Evolutionary conservation across 352 stramenopile genomes (phyloP).

Genomic region (Globisporangium iwayamae): DNA sequence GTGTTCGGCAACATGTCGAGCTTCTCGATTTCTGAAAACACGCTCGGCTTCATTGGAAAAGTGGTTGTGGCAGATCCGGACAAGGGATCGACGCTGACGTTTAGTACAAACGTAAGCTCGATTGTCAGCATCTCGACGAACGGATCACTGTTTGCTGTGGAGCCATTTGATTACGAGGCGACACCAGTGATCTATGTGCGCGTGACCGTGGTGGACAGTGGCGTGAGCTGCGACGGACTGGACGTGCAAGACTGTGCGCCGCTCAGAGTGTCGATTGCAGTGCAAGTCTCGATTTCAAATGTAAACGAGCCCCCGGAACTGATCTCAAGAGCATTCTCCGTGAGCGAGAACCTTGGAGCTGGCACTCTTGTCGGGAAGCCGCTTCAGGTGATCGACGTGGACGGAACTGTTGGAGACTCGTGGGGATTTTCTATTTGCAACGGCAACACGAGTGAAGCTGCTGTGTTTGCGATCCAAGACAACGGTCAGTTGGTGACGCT

Average conservation of each 20-base stretch:
- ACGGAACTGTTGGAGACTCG: constrained; percentile 29
- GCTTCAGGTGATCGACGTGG: constrained; percentile 35
- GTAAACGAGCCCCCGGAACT: constrained; percentile 50
- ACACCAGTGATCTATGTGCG: constrained; percentile 24
- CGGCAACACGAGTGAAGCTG: constrained; percentile 10
- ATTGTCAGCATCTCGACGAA: constrained; percentile 21
- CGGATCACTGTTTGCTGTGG: neutral
- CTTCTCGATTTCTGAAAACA: constrained; percentile 42
- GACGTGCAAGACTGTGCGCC: neutral
- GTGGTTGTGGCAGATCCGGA: constrained; percentile 40
- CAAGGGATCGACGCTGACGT: constrained; percentile 21
- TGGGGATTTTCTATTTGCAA: constrained; percentile 30
- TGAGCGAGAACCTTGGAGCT: constrained; percentile 43
- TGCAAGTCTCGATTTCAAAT: constrained; percentile 18
- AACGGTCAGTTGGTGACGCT: constrained; percentile 44
- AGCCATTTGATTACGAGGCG: constrained; percentile 38
- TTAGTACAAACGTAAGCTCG: constrained; percentile 31
- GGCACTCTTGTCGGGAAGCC: constrained; percentile 40
- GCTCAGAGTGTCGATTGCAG: constrained; percentile 5
- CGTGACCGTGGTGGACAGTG: constrained; percentile 34
- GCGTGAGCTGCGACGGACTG: constrained; percentile 26
- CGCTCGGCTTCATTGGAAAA: constrained; percentile 27
- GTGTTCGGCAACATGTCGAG: constrained; percentile 25
- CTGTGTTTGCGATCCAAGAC: constrained; percentile 34
- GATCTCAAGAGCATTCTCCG: constrained; percentile 12